Evolutionary conservation across 208 protist genomes (phyloP).

Genomic region (Acanthamoeba castellanii): DNA sequence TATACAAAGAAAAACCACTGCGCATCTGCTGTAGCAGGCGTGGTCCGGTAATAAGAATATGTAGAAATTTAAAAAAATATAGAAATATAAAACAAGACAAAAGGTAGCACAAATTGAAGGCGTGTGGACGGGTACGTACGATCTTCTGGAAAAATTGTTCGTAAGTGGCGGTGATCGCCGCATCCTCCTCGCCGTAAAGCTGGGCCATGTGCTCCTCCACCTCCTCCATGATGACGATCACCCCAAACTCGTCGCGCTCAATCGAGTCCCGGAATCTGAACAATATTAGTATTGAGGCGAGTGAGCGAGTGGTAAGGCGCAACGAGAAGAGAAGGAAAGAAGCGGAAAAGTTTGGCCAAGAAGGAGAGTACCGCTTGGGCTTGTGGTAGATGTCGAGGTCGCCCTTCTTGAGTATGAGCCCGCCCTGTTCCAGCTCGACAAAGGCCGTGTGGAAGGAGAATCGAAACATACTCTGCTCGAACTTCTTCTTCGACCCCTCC

Average conservation of each 20-base stretch:
- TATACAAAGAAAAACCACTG: too few relatives aligned
- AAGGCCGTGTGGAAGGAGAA: slow-evolving; percentile 61
- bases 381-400: slow-evolving; percentile 63
- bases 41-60: too few relatives aligned
- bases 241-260: not conserved
- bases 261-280: slow-evolving; percentile 47
- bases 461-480: slow-evolving; percentile 55
- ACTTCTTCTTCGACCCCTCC: slow-evolving; percentile 46
- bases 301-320: not conserved
- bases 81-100: not conserved
- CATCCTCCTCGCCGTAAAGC: slow-evolving; percentile 20
- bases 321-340: not conserved
- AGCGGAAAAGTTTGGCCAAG: too few relatives aligned
- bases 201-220: slow-evolving; percentile 38
- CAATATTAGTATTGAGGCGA: not conserved
- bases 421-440: slow-evolving; percentile 16
- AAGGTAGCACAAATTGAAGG: not conserved
- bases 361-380: not conserved
- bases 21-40: too few relatives aligned
- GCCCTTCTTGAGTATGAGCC: slow-evolving; percentile 43
- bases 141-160: slow-evolving; percentile 35
- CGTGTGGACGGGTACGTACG: not conserved
- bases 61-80: not conserved
- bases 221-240: slow-evolving; percentile 56
- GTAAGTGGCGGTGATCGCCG: not conserved